Evolutionary conservation across 2,329 filamentous ascomycete species (phyloP).

Genomic region (Microsporum canis): DNA sequence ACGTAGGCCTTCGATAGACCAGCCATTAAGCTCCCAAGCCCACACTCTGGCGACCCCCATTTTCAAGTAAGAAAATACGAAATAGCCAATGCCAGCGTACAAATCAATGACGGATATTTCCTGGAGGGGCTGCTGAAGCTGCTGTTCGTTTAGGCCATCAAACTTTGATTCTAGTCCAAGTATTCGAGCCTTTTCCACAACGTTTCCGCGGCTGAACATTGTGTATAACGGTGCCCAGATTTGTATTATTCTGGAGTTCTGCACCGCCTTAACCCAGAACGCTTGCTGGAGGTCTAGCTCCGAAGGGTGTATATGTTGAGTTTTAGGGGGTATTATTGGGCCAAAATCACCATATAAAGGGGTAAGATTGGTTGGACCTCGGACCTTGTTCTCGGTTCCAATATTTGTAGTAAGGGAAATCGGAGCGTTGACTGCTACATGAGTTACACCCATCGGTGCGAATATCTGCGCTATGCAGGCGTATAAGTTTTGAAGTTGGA

Average conservation of each 20-base stretch:
- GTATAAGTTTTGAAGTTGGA: slow-evolving; percentile 31
- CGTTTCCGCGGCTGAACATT: slow-evolving; percentile 88
- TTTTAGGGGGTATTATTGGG: slow-evolving; percentile 22
- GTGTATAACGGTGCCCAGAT: slow-evolving; percentile 82
- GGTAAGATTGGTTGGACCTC: slow-evolving; percentile 58
- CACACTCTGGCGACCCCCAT: slow-evolving; percentile 59
- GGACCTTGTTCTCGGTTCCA: slow-evolving; percentile 54
- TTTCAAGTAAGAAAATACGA: slow-evolving; percentile 69
- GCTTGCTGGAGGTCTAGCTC: slow-evolving; percentile 50
- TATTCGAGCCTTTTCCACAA: slow-evolving; percentile 75
- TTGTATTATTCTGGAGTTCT: slow-evolving; percentile 68
- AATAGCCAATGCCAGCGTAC: slow-evolving; percentile 90
- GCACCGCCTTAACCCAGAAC: slow-evolving; percentile 67
- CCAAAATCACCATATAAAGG: slow-evolving; percentile 69
- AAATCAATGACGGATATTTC: slow-evolving; percentile 53
- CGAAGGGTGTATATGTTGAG: slow-evolving; percentile 22
- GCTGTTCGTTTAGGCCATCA: slow-evolving; percentile 23
- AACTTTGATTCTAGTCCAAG: slow-evolving; percentile 37
- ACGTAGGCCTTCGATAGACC: slow-evolving; percentile 72
- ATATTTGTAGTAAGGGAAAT: slow-evolving; percentile 33
- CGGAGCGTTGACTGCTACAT: slow-evolving; percentile 49
- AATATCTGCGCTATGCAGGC: slow-evolving; percentile 33
- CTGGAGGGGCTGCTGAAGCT: slow-evolving; percentile 17
- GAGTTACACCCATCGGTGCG: slow-evolving; percentile 33
- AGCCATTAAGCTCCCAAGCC: slow-evolving; percentile 83